These are phyloP conservation scores for Aspergillus hancockii DNA, from an alignment of 495 filamentous ascomycete genomes.

Conservation along the genomic window DNA sequence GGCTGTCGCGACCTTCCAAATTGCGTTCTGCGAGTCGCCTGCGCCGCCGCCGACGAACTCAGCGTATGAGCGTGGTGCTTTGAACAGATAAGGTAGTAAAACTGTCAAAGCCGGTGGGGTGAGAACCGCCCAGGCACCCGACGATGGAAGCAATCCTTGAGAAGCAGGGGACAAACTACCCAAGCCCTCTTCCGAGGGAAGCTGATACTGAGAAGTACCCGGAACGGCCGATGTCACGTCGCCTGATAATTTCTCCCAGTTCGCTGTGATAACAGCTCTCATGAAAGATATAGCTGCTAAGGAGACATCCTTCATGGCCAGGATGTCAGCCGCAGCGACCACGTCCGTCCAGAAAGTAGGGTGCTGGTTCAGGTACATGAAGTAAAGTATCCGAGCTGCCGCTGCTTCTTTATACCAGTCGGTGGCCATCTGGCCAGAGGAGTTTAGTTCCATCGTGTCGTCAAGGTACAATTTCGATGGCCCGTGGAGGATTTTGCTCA, in stretches of 20 bases:
- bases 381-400: constrained; percentile 59
- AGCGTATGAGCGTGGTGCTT: constrained; percentile 56
- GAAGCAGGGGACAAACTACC: constrained; percentile 36
- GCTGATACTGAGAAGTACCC: constrained; percentile 36
- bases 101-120: constrained; percentile 52
- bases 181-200: constrained; percentile 45
- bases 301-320: constrained; percentile 60
- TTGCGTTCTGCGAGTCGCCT: constrained; percentile 57
- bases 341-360: constrained; percentile 54
- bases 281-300: constrained; percentile 57
- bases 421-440: constrained; percentile 38
- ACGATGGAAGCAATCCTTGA: constrained; percentile 42
- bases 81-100: constrained; percentile 60
- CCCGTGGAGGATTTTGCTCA: constrained; percentile 58
- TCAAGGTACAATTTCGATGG: constrained; percentile 32
- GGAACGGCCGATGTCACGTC: constrained; percentile 19
- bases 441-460: constrained; percentile 34
- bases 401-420: constrained; percentile 48
- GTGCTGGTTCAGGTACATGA: constrained; percentile 52
- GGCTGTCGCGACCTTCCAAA: constrained; percentile 60
- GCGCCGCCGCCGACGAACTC: constrained; percentile 60
- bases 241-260: constrained; percentile 48
- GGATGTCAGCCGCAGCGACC: constrained; percentile 53
- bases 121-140: constrained; percentile 53
- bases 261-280: constrained; percentile 52